A percentile compares a stretch with the other conserved stretches of the same genome.
These are phyloP conservation scores for Nicotiana knightiana DNA, from an alignment of 257 asterid genomes.

Conservation along the genomic window DNA sequence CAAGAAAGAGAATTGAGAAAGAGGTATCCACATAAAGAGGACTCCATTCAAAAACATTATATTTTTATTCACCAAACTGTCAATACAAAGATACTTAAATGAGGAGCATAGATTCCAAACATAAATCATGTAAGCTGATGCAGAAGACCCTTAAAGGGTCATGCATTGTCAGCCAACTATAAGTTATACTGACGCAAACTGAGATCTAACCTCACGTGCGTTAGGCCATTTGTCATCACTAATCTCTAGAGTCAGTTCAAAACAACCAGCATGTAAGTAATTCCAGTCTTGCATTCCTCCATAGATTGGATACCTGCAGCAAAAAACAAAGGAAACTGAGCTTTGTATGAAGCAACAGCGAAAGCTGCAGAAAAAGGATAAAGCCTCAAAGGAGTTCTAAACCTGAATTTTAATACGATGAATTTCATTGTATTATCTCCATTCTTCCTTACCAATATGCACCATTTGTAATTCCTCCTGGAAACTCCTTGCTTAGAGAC, in stretches of 20 bases:
- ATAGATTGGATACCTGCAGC: constrained; percentile 87
- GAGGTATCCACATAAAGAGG: neutral
- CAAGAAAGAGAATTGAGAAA: neutral
- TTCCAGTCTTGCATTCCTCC: constrained; percentile 99
- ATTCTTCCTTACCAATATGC: constrained; percentile 63
- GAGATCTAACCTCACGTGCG: constrained; percentile 63
- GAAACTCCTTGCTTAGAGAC: constrained; percentile 89
- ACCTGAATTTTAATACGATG: neutral
- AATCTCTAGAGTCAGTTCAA: constrained; percentile 89
- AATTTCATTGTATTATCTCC: constrained; percentile 13
- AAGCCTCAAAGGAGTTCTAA: constrained; percentile 5
- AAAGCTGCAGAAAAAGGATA: neutral
- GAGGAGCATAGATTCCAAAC: neutral
- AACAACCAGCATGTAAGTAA: constrained; percentile 68
- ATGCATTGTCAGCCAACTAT: neutral
- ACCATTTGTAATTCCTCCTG: constrained; percentile 88
- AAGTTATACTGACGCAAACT: constrained; percentile 6
- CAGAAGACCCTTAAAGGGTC: neutral
- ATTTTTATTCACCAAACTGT: neutral
- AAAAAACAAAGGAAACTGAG: neutral
- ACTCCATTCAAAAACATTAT: neutral
- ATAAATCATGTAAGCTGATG: neutral
- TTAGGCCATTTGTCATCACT: constrained; percentile 95
- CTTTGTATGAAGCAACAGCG: neutral
- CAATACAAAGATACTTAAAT: neutral